Evolutionary conservation across 148 eudicot species (phyloP).

Genomic region (Rhododendron griersonianum): DNA sequence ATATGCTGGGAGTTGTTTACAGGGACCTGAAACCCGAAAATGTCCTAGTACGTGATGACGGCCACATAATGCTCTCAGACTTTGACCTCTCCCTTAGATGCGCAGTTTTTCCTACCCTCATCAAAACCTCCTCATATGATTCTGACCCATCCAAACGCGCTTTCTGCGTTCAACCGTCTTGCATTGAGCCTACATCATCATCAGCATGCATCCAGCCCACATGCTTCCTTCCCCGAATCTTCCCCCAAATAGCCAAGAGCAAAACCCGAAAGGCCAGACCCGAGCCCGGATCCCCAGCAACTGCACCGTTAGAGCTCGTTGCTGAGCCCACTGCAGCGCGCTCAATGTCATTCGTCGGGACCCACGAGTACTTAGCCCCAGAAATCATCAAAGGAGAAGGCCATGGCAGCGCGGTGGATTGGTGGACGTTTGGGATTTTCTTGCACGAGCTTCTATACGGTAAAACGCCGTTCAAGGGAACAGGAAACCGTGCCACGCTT

Average conservation of each 20-base stretch:
- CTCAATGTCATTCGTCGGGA: conserved; percentile 48
- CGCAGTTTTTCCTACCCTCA: conserved; percentile 33
- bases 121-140: conserved; percentile 25
- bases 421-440: conserved; percentile 52
- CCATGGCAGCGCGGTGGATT: conserved; percentile 51
- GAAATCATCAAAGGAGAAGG: conserved; percentile 45
- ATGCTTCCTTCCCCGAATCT: conserved; percentile 37
- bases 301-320: conserved; percentile 28
- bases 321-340: conserved; percentile 47
- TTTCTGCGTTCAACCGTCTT: conserved; percentile 28
- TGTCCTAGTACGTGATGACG: conserved; percentile 43
- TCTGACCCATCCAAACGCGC: conserved; percentile 9
- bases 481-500: conserved; percentile 38
- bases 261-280: conserved; percentile 12
- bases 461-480: conserved; percentile 42
- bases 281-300: conserved; percentile 12
- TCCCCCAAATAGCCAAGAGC: conserved; percentile 28
- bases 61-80: conserved; percentile 48
- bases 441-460: conserved; percentile 36
- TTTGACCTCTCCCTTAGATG: conserved; percentile 45
- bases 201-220: conserved; percentile 39
- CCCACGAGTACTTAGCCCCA: conserved; percentile 47
- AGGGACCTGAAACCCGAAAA: conserved; percentile 48
- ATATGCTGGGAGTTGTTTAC: conserved; percentile 48
- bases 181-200: conserved; percentile 33